Evolutionary conservation across 768 basidiomycete genomes (phyloP), one percentile per base, ranked within the genome.

Genomic region (Lactarius hengduanensis): DNA sequence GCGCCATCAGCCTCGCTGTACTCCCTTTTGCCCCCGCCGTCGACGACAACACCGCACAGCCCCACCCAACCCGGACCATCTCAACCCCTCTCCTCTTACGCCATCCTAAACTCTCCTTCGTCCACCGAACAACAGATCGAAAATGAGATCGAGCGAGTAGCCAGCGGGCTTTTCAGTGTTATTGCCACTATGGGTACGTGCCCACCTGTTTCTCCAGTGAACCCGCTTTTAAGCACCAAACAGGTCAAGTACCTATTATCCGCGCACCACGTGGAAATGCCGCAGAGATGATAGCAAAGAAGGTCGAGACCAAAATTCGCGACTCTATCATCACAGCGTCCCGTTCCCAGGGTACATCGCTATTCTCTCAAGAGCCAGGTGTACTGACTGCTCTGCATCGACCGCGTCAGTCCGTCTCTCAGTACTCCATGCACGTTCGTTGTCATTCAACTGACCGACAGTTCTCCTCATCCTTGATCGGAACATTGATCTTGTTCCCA

Each of bases 201-300:
- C 13, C 3, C 41, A 26, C 55, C 43, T 28, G 30, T 38, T 2
- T 45, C 9, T 26, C 36, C 20, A 54, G 13, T 5, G 15, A 47
- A n/a, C 47, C 18, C 41, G 18, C 34, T 32, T n/a, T 30, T 43
- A 22, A 53, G 3, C 26, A 34, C 57, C 30, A 63, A 59, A 13
- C 63, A 94, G 94, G 92, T 1, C 90, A 93, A 71, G 90, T 96
- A 26, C 97, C 97, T 11, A 91, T 95, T 74, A 98, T 99, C 66
- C 89, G 97, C 38, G 89, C 92, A 64, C 97, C 97, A 26, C 81
- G 90, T 76, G 96, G 96, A 1, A 98, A 98, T 76, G 97, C 97
- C 5, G 97, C 96, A 22, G 97, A 99, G 77, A 97, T 98, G 96
- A 88, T 98, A n/a, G 96, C 96, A 10, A 90, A 94, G 78, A 97